phyloP scores from a whole-genome alignment of 2,329 filamentous ascomycete species.

The Exophiala phaeomuriformis region DNA sequence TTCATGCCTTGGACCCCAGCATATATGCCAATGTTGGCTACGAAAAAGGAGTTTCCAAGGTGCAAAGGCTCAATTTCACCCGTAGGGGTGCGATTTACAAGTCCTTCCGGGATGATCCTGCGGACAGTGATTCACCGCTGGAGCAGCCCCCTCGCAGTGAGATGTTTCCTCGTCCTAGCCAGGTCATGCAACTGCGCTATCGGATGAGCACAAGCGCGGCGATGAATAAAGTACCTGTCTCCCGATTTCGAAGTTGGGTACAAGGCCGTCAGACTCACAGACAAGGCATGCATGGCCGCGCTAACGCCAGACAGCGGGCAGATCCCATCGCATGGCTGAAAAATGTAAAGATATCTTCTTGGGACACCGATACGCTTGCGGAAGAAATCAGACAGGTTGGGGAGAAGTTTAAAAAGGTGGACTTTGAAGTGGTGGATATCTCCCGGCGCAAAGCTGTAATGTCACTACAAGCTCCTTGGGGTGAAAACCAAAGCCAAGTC shows the following conservation, averaged over 20 bases:
- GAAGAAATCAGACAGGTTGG: constrained; percentile 57
- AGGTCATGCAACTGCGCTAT: constrained; percentile 22
- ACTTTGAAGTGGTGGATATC: constrained; percentile 53
- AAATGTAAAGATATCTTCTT: constrained; percentile 53
- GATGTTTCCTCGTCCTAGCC: constrained; percentile 19
- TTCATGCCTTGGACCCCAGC: constrained; percentile 64
- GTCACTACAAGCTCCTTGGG: constrained; percentile 56
- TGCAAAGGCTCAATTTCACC: constrained; percentile 62
- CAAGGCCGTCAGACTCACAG: constrained; percentile 44
- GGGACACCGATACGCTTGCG: constrained; percentile 49
- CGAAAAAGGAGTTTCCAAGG: constrained; percentile 58
- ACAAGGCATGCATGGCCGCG: constrained; percentile 43
- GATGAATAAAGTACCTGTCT: constrained; percentile 48
- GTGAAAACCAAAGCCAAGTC: constrained; percentile 43
- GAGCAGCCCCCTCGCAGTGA: constrained; percentile 23
- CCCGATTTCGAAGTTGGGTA: constrained; percentile 36
- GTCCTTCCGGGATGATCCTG: constrained; percentile 69
- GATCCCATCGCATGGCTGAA: constrained; percentile 60
- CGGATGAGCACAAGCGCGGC: constrained; percentile 37
- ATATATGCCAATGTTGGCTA: constrained; percentile 64
- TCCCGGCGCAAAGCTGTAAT: constrained; percentile 48
- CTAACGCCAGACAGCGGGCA: constrained; percentile 43
- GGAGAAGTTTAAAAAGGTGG: constrained; percentile 54
- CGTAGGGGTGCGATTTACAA: constrained; percentile 79
- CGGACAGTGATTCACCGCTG: constrained; percentile 39